phyloP scores from a whole-genome alignment of 768 basidiomycete species.

The Mycena indigotica region DNA sequence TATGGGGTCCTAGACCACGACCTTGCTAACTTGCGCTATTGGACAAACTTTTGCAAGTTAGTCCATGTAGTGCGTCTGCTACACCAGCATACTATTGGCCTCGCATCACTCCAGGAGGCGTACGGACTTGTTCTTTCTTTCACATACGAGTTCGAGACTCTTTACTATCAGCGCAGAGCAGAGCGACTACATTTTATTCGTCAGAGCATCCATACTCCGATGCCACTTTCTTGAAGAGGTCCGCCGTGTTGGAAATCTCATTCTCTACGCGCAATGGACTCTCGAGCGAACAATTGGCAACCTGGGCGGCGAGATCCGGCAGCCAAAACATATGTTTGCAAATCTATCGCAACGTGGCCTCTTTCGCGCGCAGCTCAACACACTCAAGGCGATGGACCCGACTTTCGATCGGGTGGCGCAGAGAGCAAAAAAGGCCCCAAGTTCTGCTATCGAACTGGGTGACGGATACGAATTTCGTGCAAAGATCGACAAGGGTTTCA shows the following conservation, averaged over 20 bases:
- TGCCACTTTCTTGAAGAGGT: slow-evolving; percentile 26
- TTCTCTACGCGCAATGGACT: slow-evolving; percentile 19
- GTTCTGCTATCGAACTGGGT: too few relatives aligned
- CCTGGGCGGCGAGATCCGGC: slow-evolving; percentile 28
- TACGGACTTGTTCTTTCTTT: slow-evolving; percentile 22
- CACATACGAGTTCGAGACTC: slow-evolving; percentile 28
- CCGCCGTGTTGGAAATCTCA: slow-evolving; percentile 15
- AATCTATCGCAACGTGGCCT: slow-evolving; percentile 33
- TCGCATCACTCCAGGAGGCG: slow-evolving; percentile 6
- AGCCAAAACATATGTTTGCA: slow-evolving; percentile 23
- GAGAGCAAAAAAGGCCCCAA: too few relatives aligned
- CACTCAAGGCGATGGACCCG: slow-evolving; percentile 19
- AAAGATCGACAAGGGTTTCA: too few relatives aligned
- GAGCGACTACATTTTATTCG: slow-evolving; percentile 32
- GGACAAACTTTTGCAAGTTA: slow-evolving; percentile 29
- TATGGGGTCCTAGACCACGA: slow-evolving; percentile 22
- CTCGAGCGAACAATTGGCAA: slow-evolving; percentile 27
- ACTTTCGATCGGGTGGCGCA: slow-evolving; percentile 1
- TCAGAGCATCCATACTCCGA: slow-evolving; percentile 27
- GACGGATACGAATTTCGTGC: too few relatives aligned
- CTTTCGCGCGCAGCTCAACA: slow-evolving; percentile 18
- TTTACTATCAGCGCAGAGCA: slow-evolving; percentile 26
- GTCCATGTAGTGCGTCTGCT: slow-evolving; percentile 27
- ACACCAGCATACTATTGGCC: slow-evolving; percentile 16
- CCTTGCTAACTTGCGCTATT: too few relatives aligned